Percentiles rank a stretch among this genome's conserved stretches.
Evolutionary conservation across 805 yeast species (phyloP).

Genomic region (Torulaspora franciscae): DNA sequence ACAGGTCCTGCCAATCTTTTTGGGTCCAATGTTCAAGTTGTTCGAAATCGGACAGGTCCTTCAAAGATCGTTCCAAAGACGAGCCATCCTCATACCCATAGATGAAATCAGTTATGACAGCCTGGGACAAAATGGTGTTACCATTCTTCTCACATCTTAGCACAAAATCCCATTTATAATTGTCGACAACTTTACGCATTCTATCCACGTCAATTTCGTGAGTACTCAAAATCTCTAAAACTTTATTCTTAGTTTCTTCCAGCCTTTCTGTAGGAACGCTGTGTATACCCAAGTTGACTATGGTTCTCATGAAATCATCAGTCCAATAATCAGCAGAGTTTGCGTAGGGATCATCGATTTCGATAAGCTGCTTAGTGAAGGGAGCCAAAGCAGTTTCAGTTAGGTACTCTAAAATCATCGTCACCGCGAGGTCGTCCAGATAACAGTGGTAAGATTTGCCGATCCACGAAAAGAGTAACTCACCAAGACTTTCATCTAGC

Average conservation of each 20-base stretch:
- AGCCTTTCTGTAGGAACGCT: conserved; percentile 75
- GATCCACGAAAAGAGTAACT: conserved; percentile 67
- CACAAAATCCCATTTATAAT: conserved; percentile 56
- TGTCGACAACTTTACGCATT: conserved; percentile 63
- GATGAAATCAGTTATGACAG: conserved; percentile 72
- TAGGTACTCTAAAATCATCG: conserved; percentile 65
- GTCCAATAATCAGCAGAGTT: conserved; percentile 64
- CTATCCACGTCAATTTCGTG: conserved; percentile 63
- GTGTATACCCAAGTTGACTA: conserved; percentile 49
- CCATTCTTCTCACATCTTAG: conserved; percentile 61
- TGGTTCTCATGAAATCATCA: conserved; percentile 64
- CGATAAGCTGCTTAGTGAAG: conserved; percentile 66
- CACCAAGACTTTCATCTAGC: conserved; percentile 79
- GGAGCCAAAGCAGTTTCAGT: conserved; percentile 75
- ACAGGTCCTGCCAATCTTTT: conserved; percentile 61
- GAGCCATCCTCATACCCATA: conserved; percentile 66
- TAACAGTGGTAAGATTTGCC: conserved; percentile 63
- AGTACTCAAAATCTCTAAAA: conserved; percentile 47
- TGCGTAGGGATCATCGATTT: conserved; percentile 76
- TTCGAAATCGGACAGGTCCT: conserved; percentile 52
- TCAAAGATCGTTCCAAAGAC: conserved; percentile 51
- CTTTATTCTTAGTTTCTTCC: conserved; percentile 46
- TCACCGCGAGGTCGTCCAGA: conserved; percentile 60
- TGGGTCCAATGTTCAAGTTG: conserved; percentile 53
- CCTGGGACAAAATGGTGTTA: conserved; percentile 49